phyloP scores from a whole-genome alignment of 257 asterid genomes.

The Thymus mandschuricus region DNA sequence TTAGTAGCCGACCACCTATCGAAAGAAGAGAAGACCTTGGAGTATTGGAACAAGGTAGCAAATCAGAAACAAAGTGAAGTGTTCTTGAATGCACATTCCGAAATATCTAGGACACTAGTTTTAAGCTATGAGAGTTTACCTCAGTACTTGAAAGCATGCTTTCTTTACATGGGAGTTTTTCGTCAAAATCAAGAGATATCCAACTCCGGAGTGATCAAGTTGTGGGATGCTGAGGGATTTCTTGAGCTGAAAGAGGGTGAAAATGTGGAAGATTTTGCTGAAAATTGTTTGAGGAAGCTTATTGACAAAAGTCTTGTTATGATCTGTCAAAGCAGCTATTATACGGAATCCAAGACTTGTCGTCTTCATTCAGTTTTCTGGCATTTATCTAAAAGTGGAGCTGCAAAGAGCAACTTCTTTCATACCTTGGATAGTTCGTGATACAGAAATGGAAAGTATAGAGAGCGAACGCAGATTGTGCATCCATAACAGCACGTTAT shows the following conservation, averaged over 20 bases:
- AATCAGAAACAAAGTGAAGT: background rate
- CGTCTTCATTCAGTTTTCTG: conserved; percentile 12
- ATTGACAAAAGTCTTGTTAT: background rate
- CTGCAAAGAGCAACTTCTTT: background rate
- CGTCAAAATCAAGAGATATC: conserved; percentile 1
- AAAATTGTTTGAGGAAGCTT: background rate
- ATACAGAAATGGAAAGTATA: background rate
- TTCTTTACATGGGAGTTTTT: background rate
- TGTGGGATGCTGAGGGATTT: conserved; percentile 29
- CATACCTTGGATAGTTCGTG: background rate
- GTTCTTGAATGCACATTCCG: background rate
- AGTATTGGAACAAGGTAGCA: conserved; percentile 24
- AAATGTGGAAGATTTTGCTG: background rate
- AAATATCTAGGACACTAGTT: conserved; percentile 1
- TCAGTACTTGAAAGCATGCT: background rate
- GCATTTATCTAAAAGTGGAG: background rate
- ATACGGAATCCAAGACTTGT: background rate
- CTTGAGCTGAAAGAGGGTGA: background rate
- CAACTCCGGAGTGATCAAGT: background rate
- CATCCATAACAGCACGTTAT: background rate
- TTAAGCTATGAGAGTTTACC: conserved; percentile 32
- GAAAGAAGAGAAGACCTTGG: background rate
- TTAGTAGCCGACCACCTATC: background rate
- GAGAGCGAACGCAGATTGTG: background rate
- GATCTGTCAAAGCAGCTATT: background rate